A percentile compares a stretch with the other conserved stretches of the same genome.
phyloP scores from a whole-genome alignment of 2,329 filamentous ascomycete species.

The Cercospora brassicicola region DNA sequence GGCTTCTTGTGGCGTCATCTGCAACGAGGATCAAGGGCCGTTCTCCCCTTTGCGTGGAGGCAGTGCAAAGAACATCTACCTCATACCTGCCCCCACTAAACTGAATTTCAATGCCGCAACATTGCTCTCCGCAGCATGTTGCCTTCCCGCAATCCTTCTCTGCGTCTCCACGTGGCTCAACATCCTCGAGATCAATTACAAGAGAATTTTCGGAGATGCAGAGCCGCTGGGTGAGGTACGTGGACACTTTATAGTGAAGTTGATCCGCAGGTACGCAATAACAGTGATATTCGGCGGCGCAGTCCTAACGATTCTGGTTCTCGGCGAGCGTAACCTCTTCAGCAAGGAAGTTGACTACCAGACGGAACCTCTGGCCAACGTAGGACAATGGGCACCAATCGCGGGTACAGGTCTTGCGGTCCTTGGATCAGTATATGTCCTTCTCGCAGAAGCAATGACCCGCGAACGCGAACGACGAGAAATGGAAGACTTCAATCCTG shows the following conservation, averaged over 20 bases:
- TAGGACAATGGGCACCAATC: constrained; percentile 63
- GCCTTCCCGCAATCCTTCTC: constrained; percentile 63
- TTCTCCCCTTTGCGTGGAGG: constrained; percentile 57
- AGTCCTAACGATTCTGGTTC: constrained; percentile 59
- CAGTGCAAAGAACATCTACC: constrained; percentile 61
- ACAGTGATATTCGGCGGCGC: constrained; percentile 60
- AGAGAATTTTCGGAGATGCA: constrained; percentile 43
- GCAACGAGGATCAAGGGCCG: constrained; percentile 50
- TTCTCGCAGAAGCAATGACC: constrained; percentile 44
- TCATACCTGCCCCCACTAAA: constrained; percentile 58
- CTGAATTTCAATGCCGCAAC: constrained; percentile 62
- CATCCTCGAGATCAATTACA: constrained; percentile 64
- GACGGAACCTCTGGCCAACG: constrained; percentile 62
- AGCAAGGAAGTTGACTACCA: constrained; percentile 57
- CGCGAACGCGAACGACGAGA: constrained; percentile 20
- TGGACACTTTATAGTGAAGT: constrained; percentile 8
- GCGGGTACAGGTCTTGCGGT: constrained; percentile 60
- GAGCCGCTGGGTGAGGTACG: constrained; percentile 26
- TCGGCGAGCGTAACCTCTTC: constrained; percentile 66
- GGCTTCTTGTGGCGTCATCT: constrained; percentile 51
- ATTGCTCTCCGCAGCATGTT: constrained; percentile 63
- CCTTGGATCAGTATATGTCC: constrained; percentile 59
- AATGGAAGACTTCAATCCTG: constrained; percentile 19
- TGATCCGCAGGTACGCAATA: constrained; percentile 46
- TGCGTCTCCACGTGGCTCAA: constrained; percentile 64